phyloP scores from a whole-genome alignment of 208 protist species.

The Novymonas esmeraldas region DNA sequence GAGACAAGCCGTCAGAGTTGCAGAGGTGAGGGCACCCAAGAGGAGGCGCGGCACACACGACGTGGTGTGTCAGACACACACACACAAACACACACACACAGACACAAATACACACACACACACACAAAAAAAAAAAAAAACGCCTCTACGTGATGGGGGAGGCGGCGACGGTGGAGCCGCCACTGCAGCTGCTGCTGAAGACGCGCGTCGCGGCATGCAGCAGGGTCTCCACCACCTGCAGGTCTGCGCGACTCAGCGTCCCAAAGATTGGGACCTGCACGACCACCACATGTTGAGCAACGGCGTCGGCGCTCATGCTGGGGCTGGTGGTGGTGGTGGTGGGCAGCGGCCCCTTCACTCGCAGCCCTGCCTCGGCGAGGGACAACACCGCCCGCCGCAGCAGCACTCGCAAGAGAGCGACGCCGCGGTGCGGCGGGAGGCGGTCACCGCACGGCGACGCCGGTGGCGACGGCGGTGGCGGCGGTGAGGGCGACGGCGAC shows the following conservation, averaged over 20 bases:
- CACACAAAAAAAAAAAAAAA: too few relatives aligned
- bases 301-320: background rate
- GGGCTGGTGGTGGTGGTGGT: background rate
- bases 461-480: background rate
- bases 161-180: background rate
- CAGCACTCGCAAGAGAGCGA: constrained; percentile 56
- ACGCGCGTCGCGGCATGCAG: constrained; percentile 31
- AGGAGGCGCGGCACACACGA: too few relatives aligned
- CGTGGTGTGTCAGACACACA: too few relatives aligned
- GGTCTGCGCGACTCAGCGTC: constrained; percentile 12
- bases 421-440: constrained; percentile 26
- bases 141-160: background rate
- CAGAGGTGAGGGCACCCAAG: too few relatives aligned
- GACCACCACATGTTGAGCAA: constrained; percentile 11
- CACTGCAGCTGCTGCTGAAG: constrained; percentile 16
- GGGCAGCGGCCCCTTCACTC: constrained; percentile 2
- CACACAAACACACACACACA: too few relatives aligned
- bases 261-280: constrained; percentile 23
- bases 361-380: constrained; percentile 17
- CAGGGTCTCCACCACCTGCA: constrained; percentile 21
- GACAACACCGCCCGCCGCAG: constrained; percentile 55
- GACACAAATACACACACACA: too few relatives aligned
- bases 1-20: too few relatives aligned
- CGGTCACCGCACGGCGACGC: background rate
- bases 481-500: background rate